Evolutionary conservation across 225 moss, liverwort and hornwort species (phyloP), one percentile per base, ranked within the genome.

Genomic region (Climacium dendroides): DNA sequence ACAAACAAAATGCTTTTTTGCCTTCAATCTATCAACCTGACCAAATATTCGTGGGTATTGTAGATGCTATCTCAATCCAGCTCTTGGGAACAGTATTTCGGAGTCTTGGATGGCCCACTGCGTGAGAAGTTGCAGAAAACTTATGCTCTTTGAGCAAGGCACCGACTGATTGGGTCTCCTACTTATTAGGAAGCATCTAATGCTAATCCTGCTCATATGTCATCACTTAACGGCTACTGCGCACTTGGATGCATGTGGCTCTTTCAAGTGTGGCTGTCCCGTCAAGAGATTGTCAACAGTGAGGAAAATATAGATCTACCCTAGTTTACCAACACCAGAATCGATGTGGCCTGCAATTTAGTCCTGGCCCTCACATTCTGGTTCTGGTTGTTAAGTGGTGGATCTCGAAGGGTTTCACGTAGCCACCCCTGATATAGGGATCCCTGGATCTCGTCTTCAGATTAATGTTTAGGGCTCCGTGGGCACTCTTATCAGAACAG

Each of bases 31-130:
- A 80, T 85, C 71, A 48, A 64, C 58, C 90, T 92, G 83, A 90
- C 66, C 43, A 60, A 85, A 34, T 26, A 47, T 37, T 58, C 74
- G 84, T 85, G 78, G 74, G 78, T 62, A 79, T 89, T 86, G 89
- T 94, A 98, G 97, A 93, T 97, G 93, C 82, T 97, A 80, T 92
- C 95, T 50, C 96, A 91, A 90, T 87, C 92, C 88, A 85, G 62
- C 83, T 94, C 94, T 47, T 98, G 98, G 98, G 98, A 98, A 80
- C 98, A 98, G 87, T 97, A 93, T 88, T 91, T 97, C 48, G 91
- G 94, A 89, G 96, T 93, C 83, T 92, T 98, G 91, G 97, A 98
- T 91, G 95, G 90, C 64, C 72, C 93, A 52, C 91, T 97, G 59
- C 94, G 95, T 90, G 98, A 98, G 86, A 98, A 97, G 93, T 88